phyloP scores from a whole-genome alignment of 2,329 filamentous ascomycete genomes.

The Sphaerulina musiva region DNA sequence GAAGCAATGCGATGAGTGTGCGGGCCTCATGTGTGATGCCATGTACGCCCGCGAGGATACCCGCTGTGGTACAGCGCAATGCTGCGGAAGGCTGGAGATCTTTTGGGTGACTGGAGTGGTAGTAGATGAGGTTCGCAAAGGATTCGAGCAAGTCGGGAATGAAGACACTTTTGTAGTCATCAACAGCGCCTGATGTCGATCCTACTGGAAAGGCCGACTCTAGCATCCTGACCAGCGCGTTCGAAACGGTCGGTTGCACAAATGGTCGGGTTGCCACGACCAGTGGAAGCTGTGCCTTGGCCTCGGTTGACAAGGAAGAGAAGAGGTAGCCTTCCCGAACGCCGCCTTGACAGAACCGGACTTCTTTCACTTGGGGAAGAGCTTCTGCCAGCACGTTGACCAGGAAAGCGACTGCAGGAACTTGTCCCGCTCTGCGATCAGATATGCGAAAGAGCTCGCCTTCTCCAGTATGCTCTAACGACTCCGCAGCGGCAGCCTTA shows the following conservation, averaged over 20 bases:
- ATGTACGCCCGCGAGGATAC: constrained; percentile 60
- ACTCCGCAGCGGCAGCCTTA: constrained; percentile 35
- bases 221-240: constrained; percentile 46
- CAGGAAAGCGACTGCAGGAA: constrained; percentile 74
- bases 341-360: constrained; percentile 80
- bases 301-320: constrained; percentile 54
- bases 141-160: constrained; percentile 46
- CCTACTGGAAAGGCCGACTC: constrained; percentile 41
- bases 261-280: constrained; percentile 53
- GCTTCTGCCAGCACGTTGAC: constrained; percentile 66
- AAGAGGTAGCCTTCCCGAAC: constrained; percentile 79
- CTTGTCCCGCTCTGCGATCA: constrained; percentile 68
- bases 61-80: constrained; percentile 64
- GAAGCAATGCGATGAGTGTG: constrained; percentile 62
- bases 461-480: constrained; percentile 32
- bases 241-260: constrained; percentile 42
- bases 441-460: constrained; percentile 64
- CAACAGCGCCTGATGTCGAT: constrained; percentile 17
- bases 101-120: constrained; percentile 39
- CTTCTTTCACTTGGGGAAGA: constrained; percentile 63
- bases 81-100: constrained; percentile 56
- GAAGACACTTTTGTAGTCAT: constrained; percentile 39
- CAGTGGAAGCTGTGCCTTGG: constrained; percentile 62
- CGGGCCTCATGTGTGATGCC: constrained; percentile 68
- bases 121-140: constrained; percentile 54